Evolutionary conservation across 805 yeast genomes (phyloP), one percentile per base, ranked within the genome.

Genomic region (Wickerhamomyces rabaulensis): DNA sequence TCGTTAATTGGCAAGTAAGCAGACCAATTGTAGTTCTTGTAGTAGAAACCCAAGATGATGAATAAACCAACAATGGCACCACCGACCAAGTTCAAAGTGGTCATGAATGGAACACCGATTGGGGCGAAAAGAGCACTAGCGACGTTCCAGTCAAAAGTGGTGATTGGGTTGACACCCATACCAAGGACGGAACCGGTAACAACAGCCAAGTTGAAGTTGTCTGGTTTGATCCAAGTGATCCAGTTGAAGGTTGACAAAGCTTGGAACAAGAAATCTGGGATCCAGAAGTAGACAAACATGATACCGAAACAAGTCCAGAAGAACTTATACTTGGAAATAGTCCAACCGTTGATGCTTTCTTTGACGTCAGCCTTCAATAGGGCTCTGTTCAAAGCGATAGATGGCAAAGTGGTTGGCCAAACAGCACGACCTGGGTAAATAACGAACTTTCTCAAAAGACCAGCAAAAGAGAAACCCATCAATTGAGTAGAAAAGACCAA

Each of bases 391-490:
- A 78, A 58, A 20, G 79, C 74, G 36, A 78, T 49, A 0, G 72
- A 64, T 16, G 82, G 80, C 50, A 78, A 55, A 3, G 68, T 48
- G 2, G 74, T 65, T 35, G 81, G 83, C 85, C 85, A 80, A 31
- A 80, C 58, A 13, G 79, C 68, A 45, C 69, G 63, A 4, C 66
- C 64, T 13, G 80, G 81, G 54, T 78, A 79, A 9, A 80, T 73
- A 2, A 71, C 72, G 26, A 82, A 75, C 49, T 76, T 74, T 56
- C 84, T 73, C 71, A 81, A 71, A 20, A 82, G 56, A 42, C 85
- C 83, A 6, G 88, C 87, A 60, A 83, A 74, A 1, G 86, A 82
- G 56, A 80, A 77, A 22, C 89, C 90, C 52, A 83, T 64, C 50
- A 77, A 78, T 57, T 81, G 83, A 2, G 86, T 71, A 3, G 84